Evolutionary conservation across 73 alveolate species (phyloP).

Genomic region (Effrenium voratum): DNA sequence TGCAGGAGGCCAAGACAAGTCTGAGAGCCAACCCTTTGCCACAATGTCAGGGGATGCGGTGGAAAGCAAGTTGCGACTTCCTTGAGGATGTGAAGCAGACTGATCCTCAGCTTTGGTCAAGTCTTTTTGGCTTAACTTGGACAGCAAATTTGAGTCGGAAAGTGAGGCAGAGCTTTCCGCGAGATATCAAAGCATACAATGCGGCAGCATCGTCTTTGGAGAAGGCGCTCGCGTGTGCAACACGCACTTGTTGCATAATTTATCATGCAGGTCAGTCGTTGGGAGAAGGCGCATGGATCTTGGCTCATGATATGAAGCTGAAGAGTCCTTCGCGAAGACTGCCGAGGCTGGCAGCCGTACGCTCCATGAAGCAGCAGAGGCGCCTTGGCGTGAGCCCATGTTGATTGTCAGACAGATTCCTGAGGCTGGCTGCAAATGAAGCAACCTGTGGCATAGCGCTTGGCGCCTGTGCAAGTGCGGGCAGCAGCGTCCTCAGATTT

Average conservation of each 20-base stretch:
- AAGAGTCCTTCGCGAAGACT: neutral
- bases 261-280: conserved; percentile 34
- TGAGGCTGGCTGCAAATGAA: conserved; percentile 15
- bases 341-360: neutral
- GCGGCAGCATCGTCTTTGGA: conserved; percentile 77
- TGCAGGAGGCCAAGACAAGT: conserved; percentile 34
- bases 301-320: neutral
- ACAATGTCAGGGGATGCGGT: conserved; percentile 77
- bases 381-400: neutral
- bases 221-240: neutral
- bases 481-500: conserved; percentile 1
- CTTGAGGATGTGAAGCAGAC: conserved; percentile 42
- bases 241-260: neutral
- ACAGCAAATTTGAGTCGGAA: neutral
- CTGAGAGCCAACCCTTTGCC: neutral
- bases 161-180: neutral
- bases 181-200: conserved; percentile 53
- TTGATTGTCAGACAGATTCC: neutral
- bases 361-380: neutral
- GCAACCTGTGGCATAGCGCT: conserved; percentile 64
- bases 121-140: neutral
- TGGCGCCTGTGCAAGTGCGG: conserved; percentile 77
- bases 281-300: conserved; percentile 52
- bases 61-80: conserved; percentile 84
- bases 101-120: neutral